A percentile compares a stretch with the other conserved stretches of the same genome.
phyloP scores from a whole-genome alignment of 768 basidiomycete genomes.

The Coprinopsis strossmayeri region DNA sequence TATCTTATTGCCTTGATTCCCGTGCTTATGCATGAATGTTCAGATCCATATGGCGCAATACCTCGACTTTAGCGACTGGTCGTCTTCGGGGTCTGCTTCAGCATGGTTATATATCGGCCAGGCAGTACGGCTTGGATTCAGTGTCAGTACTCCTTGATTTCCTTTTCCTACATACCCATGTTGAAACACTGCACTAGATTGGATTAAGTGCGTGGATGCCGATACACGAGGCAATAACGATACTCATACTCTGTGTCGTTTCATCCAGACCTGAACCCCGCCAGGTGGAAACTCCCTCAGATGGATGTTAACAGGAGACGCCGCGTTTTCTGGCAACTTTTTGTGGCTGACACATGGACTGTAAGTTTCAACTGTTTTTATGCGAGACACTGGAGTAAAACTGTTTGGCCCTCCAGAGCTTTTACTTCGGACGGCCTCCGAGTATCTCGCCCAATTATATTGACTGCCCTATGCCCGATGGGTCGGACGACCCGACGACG shows the following conservation, averaged over 20 bases:
- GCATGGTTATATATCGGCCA: constrained; percentile 56
- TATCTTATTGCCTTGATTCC: neutral
- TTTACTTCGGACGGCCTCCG: constrained; percentile 55
- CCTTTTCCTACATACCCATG: too few species aligned
- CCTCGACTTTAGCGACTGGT: constrained; percentile 49
- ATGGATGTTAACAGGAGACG: constrained; percentile 39
- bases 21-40: neutral
- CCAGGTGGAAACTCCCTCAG: constrained; percentile 52
- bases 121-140: constrained; percentile 50
- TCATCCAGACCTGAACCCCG: constrained; percentile 53
- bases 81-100: constrained; percentile 36
- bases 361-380: constrained; percentile 27
- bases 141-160: constrained; percentile 35
- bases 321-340: constrained; percentile 66
- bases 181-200: constrained; percentile 19
- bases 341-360: constrained; percentile 52
- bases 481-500: constrained; percentile 24
- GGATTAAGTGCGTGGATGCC: constrained; percentile 52
- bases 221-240: too few species aligned
- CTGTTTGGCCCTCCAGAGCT: constrained; percentile 47
- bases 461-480: constrained; percentile 50
- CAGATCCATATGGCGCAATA: constrained; percentile 42
- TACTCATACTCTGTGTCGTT: too few species aligned
- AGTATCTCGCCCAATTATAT: constrained; percentile 44
- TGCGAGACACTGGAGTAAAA: too few species aligned